Base-by-base conservation (phyloP, 345 rosid genomes). In the Lepidium didymum region DNA sequence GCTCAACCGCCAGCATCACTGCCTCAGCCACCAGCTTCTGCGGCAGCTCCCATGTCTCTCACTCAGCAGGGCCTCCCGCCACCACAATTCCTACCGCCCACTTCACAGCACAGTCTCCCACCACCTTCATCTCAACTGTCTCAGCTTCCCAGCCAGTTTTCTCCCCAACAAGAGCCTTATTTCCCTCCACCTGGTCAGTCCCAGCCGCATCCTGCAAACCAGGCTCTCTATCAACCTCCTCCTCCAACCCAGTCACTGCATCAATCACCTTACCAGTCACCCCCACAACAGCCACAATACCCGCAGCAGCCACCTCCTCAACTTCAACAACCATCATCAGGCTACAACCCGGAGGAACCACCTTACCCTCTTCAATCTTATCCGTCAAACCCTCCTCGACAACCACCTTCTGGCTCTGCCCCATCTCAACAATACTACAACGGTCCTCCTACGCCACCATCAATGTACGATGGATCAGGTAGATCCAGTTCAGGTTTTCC, bases 81-180 rank as follows among this genome's bases (percentile, higher is more conserved):
- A 65, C 75, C 74, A 14, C 72, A 66, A 52, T 73, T 16, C 15
- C 78, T 57, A 38, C 82, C 75, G 40, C 70, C 76, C 1, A 67
- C 78, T 5, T 70, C 83, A 35, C 92, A 83, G 66, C 92, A 78
- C 35, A 80, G 60, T 72, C 71, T 75, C 57, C 82, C 81, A 6
- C 77, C 85, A 70, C 79, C 86, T 49, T 45, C 77, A 47, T 81
- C 82, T 34, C 81, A 88, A 68, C 73, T 78, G n/a, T 69, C 79
- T 74, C 92, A 83, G 47, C 77, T 67, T 74, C 77, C 85, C 16
- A 85, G 54, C 68, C 93, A 90, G 75, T 92, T 89, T 18, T 74
- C 85, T 29, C 83, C 93, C 56, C 96, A 82, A 46, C 89, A 73
- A 37, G 98, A 92, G 25, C 77, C 87, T 50, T 92, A 86, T 77